Evolutionary conservation across 2,329 filamentous ascomycete genomes (phyloP).

Genomic region (Atkinsonella hypoxylon): DNA sequence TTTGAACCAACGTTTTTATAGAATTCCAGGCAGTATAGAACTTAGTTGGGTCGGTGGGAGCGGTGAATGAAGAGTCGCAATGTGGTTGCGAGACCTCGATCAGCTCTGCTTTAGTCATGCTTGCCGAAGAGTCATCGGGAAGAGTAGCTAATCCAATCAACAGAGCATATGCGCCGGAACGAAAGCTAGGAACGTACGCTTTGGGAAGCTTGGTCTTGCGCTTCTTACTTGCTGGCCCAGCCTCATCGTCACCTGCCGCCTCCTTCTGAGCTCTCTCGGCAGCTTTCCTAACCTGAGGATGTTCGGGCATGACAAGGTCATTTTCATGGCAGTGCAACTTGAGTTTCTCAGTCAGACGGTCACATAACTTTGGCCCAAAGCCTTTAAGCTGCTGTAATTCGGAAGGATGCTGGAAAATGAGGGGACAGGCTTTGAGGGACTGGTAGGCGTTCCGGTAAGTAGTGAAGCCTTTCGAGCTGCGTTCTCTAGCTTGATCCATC

Average conservation of each 20-base stretch:
- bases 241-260: constrained; percentile 24
- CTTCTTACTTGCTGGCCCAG: constrained; percentile 35
- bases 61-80: constrained; percentile 62
- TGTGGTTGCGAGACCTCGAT: constrained; percentile 59
- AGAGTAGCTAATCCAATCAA: constrained; percentile 53
- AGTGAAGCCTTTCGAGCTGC: constrained; percentile 57
- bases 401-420: constrained; percentile 58
- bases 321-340: constrained; percentile 52
- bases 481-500: constrained; percentile 56
- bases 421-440: constrained; percentile 63
- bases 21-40: constrained; percentile 76
- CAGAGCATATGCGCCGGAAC: constrained; percentile 66
- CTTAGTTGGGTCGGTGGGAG: constrained; percentile 52
- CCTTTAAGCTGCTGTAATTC: constrained; percentile 63
- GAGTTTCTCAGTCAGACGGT: constrained; percentile 51
- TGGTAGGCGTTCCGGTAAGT: constrained; percentile 67
- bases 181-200: constrained; percentile 57
- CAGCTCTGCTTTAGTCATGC: constrained; percentile 56
- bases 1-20: constrained; percentile 62
- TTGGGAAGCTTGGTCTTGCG: constrained; percentile 44
- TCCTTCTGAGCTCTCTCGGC: constrained; percentile 16
- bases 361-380: constrained; percentile 60
- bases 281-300: constrained; percentile 34
- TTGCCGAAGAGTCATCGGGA: constrained; percentile 36
- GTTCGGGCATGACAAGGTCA: constrained; percentile 54